These are phyloP conservation scores for Amphirosellinia nigrospora DNA, from an alignment of 495 filamentous ascomycete genomes.

Conservation along the genomic window DNA sequence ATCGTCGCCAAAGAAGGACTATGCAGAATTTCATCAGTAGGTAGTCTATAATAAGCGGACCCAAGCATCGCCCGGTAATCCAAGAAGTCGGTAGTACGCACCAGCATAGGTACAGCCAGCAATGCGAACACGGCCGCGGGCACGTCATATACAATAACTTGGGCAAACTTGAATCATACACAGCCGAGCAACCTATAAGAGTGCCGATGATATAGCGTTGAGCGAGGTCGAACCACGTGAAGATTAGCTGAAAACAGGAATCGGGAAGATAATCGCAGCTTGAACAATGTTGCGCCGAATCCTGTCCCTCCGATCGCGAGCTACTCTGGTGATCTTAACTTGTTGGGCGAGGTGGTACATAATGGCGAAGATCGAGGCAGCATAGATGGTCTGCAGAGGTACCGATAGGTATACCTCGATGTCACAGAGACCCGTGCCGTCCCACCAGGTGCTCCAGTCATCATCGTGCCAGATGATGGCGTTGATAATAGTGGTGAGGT, in stretches of 20 bases:
- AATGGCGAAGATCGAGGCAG: conserved; percentile 72
- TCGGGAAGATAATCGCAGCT: conserved; percentile 68
- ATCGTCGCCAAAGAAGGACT: conserved; percentile 72
- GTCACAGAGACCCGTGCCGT: conserved; percentile 81
- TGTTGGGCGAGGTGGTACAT: conserved; percentile 80
- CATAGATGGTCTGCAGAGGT: conserved; percentile 61
- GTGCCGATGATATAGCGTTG: conserved; percentile 75
- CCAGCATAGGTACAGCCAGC: conserved; percentile 70
- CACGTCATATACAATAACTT: conserved; percentile 67
- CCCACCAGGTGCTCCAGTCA: conserved; percentile 70
- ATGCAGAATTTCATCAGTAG: background rate
- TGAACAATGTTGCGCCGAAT: conserved; percentile 59
- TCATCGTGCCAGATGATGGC: conserved; percentile 81
- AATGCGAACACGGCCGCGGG: conserved; percentile 72
- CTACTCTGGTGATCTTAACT: conserved; percentile 64
- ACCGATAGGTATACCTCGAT: conserved; percentile 69
- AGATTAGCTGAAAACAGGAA: conserved; percentile 69
- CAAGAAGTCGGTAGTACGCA: conserved; percentile 53
- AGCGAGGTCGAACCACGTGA: conserved; percentile 72
- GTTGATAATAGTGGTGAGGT: conserved; percentile 75
- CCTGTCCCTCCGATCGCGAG: conserved; percentile 55
- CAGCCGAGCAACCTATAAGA: conserved; percentile 73
- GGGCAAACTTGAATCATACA: conserved; percentile 73
- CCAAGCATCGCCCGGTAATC: conserved; percentile 21
- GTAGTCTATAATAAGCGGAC: conserved; percentile 19